These are phyloP conservation scores for Calonectria pteridis DNA, from an alignment of 2,329 filamentous ascomycete species.

Conservation along the genomic window DNA sequence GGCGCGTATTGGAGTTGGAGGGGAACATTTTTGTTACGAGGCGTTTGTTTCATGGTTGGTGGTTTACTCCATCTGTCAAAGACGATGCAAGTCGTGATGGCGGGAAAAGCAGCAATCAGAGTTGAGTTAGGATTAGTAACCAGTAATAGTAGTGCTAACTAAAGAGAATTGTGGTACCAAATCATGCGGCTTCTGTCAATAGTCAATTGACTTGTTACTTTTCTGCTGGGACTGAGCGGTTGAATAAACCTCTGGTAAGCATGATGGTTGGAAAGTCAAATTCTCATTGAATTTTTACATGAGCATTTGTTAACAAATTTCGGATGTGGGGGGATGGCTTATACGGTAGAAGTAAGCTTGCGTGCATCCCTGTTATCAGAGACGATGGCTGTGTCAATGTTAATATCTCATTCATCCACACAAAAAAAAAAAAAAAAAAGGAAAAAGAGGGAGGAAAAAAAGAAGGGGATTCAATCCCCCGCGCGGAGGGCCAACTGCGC, in stretches of 20 bases:
- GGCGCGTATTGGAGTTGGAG: conserved; percentile 12
- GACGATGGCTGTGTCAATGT: not conserved
- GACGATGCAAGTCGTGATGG: not conserved
- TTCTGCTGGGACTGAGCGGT: not conserved
- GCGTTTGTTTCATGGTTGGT: not conserved
- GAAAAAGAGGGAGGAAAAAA: not conserved
- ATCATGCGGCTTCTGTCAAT: not conserved
- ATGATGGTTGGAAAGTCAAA: not conserved
- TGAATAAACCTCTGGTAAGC: not conserved
- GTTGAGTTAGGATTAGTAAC: not conserved
- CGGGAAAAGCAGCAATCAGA: not conserved
- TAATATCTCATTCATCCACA: not conserved
- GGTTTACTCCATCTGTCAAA: not conserved
- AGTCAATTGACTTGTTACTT: not conserved
- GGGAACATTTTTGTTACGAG: not conserved
- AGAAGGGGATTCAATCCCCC: not conserved
- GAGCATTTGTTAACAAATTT: not conserved
- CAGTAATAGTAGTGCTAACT: not conserved
- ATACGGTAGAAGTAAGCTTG: not conserved
- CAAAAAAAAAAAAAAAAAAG: too few species aligned
- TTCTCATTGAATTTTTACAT: not conserved
- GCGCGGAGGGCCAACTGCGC: not conserved
- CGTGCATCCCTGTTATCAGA: not conserved
- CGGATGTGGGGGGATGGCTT: not conserved
- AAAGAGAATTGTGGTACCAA: not conserved